Conservation (phyloP, 495 filamentous ascomycete genomes). For the Talaromyces borbonicus region DNA sequence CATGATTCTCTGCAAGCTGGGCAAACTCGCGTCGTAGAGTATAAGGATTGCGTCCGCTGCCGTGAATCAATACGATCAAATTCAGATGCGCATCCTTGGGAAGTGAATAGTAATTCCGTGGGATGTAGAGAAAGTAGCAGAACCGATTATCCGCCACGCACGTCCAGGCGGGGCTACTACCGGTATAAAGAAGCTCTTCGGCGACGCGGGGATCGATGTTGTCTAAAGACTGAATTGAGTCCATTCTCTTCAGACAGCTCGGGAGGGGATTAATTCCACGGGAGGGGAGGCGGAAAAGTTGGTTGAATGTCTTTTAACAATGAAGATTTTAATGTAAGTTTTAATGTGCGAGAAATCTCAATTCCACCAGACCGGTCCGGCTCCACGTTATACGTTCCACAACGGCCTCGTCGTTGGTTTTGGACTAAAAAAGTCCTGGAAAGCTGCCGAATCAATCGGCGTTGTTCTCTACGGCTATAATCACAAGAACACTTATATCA, state of each 20-base stretch:
- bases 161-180: neutral
- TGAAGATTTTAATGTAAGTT: no score
- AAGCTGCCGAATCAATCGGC: neutral
- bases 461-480: conserved; percentile 50
- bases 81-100: neutral
- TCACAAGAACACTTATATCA: conserved; percentile 75
- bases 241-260: no score
- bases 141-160: neutral
- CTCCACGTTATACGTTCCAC: no score
- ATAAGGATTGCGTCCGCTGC: neutral
- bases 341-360: no score
- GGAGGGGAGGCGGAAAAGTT: no score
- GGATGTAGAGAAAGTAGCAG: conserved; percentile 2
- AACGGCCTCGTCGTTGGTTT: no score
- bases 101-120: neutral
- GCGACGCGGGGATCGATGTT: conserved; percentile 1
- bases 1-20: neutral
- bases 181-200: neutral
- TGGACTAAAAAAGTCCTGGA: no score
- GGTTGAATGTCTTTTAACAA: no score
- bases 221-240: no score
- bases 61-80: neutral
- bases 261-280: no score
- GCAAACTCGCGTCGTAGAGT: neutral
- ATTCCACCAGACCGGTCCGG: no score